Base-by-base conservation (phyloP, 495 filamentous ascomycete species). In the Podospora comata region DNA sequence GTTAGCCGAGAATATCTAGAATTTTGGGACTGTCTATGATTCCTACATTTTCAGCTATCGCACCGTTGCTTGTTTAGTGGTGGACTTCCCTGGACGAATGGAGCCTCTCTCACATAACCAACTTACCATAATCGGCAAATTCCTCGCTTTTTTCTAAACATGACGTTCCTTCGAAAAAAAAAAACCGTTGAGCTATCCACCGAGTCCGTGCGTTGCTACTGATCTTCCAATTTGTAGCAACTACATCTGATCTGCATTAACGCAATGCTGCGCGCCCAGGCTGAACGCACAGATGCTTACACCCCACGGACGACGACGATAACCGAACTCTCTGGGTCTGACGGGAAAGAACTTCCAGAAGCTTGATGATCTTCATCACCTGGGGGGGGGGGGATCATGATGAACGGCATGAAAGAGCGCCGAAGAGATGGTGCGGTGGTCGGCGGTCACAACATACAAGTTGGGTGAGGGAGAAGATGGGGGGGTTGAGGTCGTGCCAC, bases 331-430 rank as follows among this genome's bases (percentile, higher is more conserved):
- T 48, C 13, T 16, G 2, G 20, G 23, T 58, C 19, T 58, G 55
- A 58, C 55, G 23, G n/a, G 13, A 19, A 63, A 32, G 5, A 58
- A 32, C 61, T 63, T 63, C 61, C 48, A 63, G 61, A 63, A 63
- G 32, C 18, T 63, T 13, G 13, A 48, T 44, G 61, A 63, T 63
- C 61, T 6, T 7, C 61, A 63, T 44, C 4, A 48, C 30, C 5
- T 30, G 34, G 15, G 23, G 23, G 23, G 20, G 23, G 23, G 23
- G 23, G 61, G 61, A 39, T 48, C 61, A 18, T 27, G 13, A 20
- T 44, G 4, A 23, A 48, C 61, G 61, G 61, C 61, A 63, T 63
- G 32, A 63, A 48, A 48, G 61, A 63, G 61, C 61, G 32, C 61
- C 61, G 61, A 32, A 28, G 39, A 48, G 39, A 48, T 48, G 39